Conservation (phyloP, 1,284 basidiomycete genomes). For the Neolentinus lepideus region DNA sequence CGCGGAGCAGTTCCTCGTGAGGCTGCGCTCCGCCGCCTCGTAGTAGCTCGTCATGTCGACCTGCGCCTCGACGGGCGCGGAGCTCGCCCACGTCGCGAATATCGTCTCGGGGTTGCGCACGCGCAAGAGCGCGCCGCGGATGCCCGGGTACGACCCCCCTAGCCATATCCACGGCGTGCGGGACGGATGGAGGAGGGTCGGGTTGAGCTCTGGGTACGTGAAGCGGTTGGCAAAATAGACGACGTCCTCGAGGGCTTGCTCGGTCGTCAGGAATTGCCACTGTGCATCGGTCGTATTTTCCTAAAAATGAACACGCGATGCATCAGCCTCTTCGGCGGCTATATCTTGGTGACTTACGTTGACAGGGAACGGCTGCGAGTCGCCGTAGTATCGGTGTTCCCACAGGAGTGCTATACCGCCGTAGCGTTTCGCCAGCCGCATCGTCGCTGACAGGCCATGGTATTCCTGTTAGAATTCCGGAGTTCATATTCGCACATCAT, state of each 20-base stretch:
- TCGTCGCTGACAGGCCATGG: conserved; percentile 40
- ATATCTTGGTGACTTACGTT: conserved; percentile 23
- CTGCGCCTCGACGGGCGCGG: conserved; percentile 42
- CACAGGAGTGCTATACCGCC: conserved; percentile 43
- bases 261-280: conserved; percentile 49
- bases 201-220: conserved; percentile 14
- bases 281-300: conserved; percentile 41
- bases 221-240: conserved; percentile 49
- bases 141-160: conserved; percentile 42
- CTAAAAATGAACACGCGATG: conserved; percentile 13
- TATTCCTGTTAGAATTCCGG: conserved; percentile 32
- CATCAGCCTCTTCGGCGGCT: background rate
- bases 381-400: conserved; percentile 52
- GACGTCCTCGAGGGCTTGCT: conserved; percentile 52
- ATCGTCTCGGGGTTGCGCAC: conserved; percentile 38
- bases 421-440: conserved; percentile 40
- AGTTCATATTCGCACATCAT: background rate
- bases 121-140: conserved; percentile 32
- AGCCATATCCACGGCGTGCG: conserved; percentile 39
- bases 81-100: conserved; percentile 42
- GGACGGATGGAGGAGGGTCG: conserved; percentile 29
- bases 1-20: conserved; percentile 44
- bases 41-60: conserved; percentile 45
- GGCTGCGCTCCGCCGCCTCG: conserved; percentile 38
- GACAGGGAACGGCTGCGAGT: conserved; percentile 43